Evolutionary conservation across 1,284 basidiomycete genomes (phyloP), one percentile per base, ranked within the genome.

Genomic region (Boletus holoroseus): DNA sequence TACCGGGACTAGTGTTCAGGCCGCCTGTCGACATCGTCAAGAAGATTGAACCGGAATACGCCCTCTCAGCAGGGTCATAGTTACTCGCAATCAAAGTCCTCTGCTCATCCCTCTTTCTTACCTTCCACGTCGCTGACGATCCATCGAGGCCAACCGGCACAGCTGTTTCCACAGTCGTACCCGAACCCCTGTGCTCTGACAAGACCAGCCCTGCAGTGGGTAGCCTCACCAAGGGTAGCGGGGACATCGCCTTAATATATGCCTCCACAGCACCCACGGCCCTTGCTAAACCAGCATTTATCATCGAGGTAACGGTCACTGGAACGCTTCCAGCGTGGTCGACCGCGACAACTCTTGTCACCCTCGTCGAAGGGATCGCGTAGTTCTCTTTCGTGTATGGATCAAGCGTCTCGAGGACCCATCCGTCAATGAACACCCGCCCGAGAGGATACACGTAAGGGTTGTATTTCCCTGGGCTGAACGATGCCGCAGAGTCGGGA

Each of bases 341-440:
- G 50, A 96, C 78, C 0, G 92, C 88, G 5, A 89, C 83, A 36
- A 97, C 76, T 56, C 94, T 81, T 43, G 90, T 95, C 68, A 92
- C 94, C 47, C 89, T 75, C 22, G 95, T 93, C 3, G 94, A 97
- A 0, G 95, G 95, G 40, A 99, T 97, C 13, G 91, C 82, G 65
- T 94, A 95, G 60, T 92, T 94, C 67, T 96, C 93, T 53, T 88
- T 86, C 38, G 91, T 91, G 67, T 99, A 99, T 0, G 96, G 95
- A 66, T 99, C 95, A 39, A 99, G 77, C 1, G 94, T 98, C 73
- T 99, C 94, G 58, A 97, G 70, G 39, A 97, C 86, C 96, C 96
- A 99, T 0, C 91, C 95, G 60, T 98, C 94, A 3, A 99, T 73
- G 55, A 91, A 85, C 39, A 94, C 75, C 18, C 88, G 83, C 0